Base-by-base conservation (phyloP, 208 protist genomes). In the Trypanosoma cruzi region DNA sequence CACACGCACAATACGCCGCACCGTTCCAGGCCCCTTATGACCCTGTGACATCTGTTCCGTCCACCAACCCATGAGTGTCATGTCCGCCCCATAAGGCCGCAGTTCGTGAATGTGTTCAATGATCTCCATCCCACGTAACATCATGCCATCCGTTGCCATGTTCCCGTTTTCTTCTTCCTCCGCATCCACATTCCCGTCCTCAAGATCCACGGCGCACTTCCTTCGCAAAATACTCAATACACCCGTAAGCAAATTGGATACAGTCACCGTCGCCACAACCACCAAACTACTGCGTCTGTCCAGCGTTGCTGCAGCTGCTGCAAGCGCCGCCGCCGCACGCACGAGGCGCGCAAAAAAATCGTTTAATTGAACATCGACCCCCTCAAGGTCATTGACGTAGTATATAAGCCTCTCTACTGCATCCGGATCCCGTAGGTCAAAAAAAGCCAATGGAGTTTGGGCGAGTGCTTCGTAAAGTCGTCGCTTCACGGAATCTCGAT, bases 371-470 rank as follows among this genome's bases (percentile, higher is more conserved):
- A 94, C 85, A 64, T 94, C 88, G 8, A 94, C 84, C 22, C 88
- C 88, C 53, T 94, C 88, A 46, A 94, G 75, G 69, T 94, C 88
- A 66, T 92, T 90, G 2, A 82, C 74, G 75, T 92, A 92, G 72
- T 89, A 92, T 29, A 92, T 55, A 4, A 94, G 76, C 61, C 83
- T 73, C 74, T 94, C 88, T 20, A 94, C 64, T 61, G 86, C 81
- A 20, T 91, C 84, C 52, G 75, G 78, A 7, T 73, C 65, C 59
- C 84, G 73, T 0, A 73, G 64, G 48, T 94, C 88, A 65, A 88
- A 89, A 64, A 82, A 89, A 32, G 75, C 62, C n/a, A 94, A 60
- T 13, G 88, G 85, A 26, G 82, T 78, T 29, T 78, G 77, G n/a
- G 75, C 80, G 22, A 94, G 79, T 1, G 85, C 82, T 50, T 84